These are phyloP conservation scores for Debaryomycetaceae sp. DNA, from an alignment of 1,139 yeast species.

Conservation along the genomic window DNA sequence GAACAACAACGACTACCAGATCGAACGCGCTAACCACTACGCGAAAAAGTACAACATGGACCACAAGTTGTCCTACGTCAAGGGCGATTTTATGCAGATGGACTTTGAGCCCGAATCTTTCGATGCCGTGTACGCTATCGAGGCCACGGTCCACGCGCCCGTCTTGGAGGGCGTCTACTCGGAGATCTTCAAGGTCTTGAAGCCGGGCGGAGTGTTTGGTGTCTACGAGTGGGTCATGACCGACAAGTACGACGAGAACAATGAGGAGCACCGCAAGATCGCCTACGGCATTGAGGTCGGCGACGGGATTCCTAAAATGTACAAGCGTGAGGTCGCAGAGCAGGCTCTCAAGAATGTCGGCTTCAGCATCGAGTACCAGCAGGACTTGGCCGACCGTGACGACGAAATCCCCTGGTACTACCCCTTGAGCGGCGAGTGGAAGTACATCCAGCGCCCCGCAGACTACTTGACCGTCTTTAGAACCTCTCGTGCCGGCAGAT, in stretches of 20 bases:
- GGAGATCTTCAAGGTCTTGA: constrained; percentile 88
- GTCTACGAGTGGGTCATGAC: constrained; percentile 99
- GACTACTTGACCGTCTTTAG: constrained; percentile 83
- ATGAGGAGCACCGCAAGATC: constrained; percentile 84
- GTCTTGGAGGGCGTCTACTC: constrained; percentile 91
- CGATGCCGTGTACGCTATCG: constrained; percentile 97
- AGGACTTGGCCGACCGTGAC: constrained; percentile 72
- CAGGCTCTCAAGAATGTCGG: constrained; percentile 83
- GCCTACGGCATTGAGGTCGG: constrained; percentile 97
- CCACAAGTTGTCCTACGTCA: constrained; percentile 73
- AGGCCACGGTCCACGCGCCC: constrained; percentile 98
- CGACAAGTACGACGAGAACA: constrained; percentile 77
- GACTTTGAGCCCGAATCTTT: constrained; percentile 83
- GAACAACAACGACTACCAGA: constrained; percentile 95
- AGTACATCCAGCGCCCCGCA: constrained; percentile 65
- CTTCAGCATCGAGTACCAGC: constrained; percentile 62
- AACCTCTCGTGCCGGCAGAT: constrained; percentile 81
- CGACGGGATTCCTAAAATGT: constrained; percentile 99
- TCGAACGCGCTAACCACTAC: constrained; percentile 80
- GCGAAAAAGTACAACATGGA: constrained; percentile 57
- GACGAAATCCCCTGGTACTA: constrained; percentile 97
- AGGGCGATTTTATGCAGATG: constrained; percentile 99
- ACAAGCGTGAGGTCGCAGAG: constrained; percentile 71
- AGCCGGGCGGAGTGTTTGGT: constrained; percentile 96
- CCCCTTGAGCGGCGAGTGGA: constrained; percentile 92